Percentiles rank a stretch among this genome's conserved stretches.
Evolutionary conservation across 768 basidiomycete species (phyloP).

Genomic region (Leccinum imitatum): DNA sequence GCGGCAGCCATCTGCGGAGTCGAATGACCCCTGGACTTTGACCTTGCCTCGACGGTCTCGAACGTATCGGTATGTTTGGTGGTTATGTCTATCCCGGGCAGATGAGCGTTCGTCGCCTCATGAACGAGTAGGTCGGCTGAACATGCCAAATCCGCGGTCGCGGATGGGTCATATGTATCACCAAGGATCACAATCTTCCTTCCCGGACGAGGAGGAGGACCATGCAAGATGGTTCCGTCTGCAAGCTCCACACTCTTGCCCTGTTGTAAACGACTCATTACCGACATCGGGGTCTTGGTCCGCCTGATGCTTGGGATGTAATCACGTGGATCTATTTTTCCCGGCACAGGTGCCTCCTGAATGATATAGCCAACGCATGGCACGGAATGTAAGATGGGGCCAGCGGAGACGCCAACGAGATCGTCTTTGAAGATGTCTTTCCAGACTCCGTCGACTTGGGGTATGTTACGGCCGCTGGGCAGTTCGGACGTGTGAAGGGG

Average conservation of each 20-base stretch:
- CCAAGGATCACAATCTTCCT: slow-evolving; percentile 81
- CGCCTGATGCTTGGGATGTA: slow-evolving; percentile 70
- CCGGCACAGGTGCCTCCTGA: slow-evolving; percentile 66
- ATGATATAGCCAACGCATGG: slow-evolving; percentile 82
- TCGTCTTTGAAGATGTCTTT: slow-evolving; percentile 56
- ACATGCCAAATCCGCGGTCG: slow-evolving; percentile 56
- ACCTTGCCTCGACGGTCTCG: slow-evolving; percentile 56
- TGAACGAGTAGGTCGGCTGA: slow-evolving; percentile 78
- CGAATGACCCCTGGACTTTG: slow-evolving; percentile 81
- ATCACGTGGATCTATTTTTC: slow-evolving; percentile 68
- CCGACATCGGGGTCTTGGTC: slow-evolving; percentile 66
- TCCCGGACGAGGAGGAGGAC: slow-evolving; percentile 63
- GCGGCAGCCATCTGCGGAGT: slow-evolving; percentile 89
- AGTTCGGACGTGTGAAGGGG: slow-evolving; percentile 55
- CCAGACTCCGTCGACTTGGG: slow-evolving; percentile 62
- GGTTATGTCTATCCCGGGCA: slow-evolving; percentile 59
- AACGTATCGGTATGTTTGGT: slow-evolving; percentile 64
- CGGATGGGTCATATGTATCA: slow-evolving; percentile 80
- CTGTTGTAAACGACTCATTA: slow-evolving; percentile 64
- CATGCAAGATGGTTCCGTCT: slow-evolving; percentile 71
- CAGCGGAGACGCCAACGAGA: slow-evolving; percentile 65
- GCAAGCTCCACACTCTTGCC: slow-evolving; percentile 61
- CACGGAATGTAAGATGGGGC: slow-evolving; percentile 76
- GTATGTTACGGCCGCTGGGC: slow-evolving; percentile 60
- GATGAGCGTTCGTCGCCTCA: slow-evolving; percentile 86